Evolutionary conservation across 768 basidiomycete genomes (phyloP), one percentile per base, ranked within the genome.

Genomic region (Clitopilus hobsonii): DNA sequence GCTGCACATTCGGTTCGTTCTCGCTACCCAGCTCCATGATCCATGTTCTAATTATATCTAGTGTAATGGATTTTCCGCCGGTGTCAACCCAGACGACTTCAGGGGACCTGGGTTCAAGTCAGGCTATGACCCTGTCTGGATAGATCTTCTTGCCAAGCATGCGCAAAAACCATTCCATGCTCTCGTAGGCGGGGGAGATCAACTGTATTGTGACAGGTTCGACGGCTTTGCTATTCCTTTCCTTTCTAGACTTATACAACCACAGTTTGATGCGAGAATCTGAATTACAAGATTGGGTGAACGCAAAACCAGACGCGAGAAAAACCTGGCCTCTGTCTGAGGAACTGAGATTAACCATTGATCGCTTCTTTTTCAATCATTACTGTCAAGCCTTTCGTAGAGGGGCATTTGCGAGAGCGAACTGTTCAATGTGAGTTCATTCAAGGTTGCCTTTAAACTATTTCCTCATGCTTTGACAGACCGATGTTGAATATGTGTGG

Each of bases 101-200:
- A 80, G 83, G 36, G 85, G 88, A 2, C 88, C 89, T 7, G 89
- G 90, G 0, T 95, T 85, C 64, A 84, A 79, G 58, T 85, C 73
- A 49, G 93, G 91, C 0, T 92, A 89, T 61, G 94, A 95, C 67
- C 93, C 92, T 6, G 83, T 98, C 10, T 99, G 96, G 96, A 78
- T 85, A 57, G 95, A 99, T 71, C 71, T 99, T n/a, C 80, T 98
- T 23, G 72, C 82, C 38, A 86, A 89, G 62, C 97, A 98, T 62
- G 76, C 80, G 1, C 80, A 84, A 63, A 73, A 75, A 55, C 94
- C 96, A 0, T 94, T 94, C 66, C 96, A 99, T 63, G 83, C 77
- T n/a, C 77, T 98, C 29, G 86, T 97, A 5, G 96, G 96, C 16
- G 96, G 96, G 18, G 94, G 94, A 10, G 94, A 96, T 67, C 94